Evolutionary conservation across 2,329 filamentous ascomycete genomes (phyloP).

Genomic region (Epichloe hybrida): DNA sequence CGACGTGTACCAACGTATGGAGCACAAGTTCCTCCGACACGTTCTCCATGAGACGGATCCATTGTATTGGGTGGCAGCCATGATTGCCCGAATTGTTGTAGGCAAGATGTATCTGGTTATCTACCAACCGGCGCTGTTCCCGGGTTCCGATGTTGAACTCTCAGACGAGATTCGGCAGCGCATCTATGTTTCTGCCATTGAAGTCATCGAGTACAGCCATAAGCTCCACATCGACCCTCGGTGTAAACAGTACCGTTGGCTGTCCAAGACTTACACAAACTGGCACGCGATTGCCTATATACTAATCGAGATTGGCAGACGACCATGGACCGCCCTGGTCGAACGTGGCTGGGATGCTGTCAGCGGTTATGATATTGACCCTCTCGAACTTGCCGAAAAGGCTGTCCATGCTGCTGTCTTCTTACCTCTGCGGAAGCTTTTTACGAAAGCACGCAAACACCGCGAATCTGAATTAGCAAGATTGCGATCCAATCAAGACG

Average conservation of each 20-base stretch:
- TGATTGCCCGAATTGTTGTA: constrained; percentile 56
- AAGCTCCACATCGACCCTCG: constrained; percentile 47
- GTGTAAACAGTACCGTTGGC: constrained; percentile 33
- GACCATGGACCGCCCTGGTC: constrained; percentile 34
- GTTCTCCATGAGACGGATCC: constrained; percentile 34
- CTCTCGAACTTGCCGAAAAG: constrained; percentile 30
- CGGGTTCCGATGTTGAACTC: constrained; percentile 40
- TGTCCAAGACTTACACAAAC: constrained; percentile 36
- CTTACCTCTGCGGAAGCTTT: constrained; percentile 40
- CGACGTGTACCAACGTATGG: constrained; percentile 37
- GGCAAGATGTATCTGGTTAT: constrained; percentile 67
- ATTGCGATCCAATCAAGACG: constrained; percentile 33
- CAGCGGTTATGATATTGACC: constrained; percentile 24
- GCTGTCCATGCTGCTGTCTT: constrained; percentile 35
- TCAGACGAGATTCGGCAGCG: constrained; percentile 52
- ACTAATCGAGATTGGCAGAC: constrained; percentile 31
- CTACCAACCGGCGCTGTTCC: constrained; percentile 58
- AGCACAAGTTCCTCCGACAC: constrained; percentile 39
- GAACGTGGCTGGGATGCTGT: constrained; percentile 38
- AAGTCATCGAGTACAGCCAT: constrained; percentile 57
- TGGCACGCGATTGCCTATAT: constrained; percentile 38
- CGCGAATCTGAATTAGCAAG: constrained; percentile 36
- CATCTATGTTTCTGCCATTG: constrained; percentile 57
- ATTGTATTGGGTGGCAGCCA: constrained; percentile 55
- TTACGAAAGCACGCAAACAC: constrained; percentile 36